These are phyloP conservation scores for Vigna hirtella DNA, from an alignment of 306 rosid genomes.

Conservation along the genomic window DNA sequence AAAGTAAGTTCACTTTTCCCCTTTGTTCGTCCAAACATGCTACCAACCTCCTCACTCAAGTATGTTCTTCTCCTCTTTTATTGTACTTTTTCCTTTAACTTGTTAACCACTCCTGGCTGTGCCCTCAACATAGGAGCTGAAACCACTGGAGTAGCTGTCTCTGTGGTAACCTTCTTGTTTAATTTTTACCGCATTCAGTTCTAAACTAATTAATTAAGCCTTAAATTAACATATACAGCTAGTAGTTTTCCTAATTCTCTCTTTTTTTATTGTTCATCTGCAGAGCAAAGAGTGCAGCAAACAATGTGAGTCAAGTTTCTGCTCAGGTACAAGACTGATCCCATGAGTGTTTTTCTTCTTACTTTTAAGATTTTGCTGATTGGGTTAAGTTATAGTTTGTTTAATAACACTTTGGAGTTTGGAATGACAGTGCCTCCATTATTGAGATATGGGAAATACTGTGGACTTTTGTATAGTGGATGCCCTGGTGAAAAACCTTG, in stretches of 20 bases:
- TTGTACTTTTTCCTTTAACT: slow-evolving; percentile 38
- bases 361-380: background rate
- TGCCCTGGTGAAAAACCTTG: slow-evolving; percentile 96
- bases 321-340: slow-evolving; percentile 64
- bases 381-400: background rate
- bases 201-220: background rate
- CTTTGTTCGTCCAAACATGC: slow-evolving; percentile 44
- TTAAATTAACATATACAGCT: no score
- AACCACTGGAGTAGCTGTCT: slow-evolving; percentile 62
- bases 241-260: background rate
- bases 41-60: slow-evolving; percentile 43
- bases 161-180: slow-evolving; percentile 56
- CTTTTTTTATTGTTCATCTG: background rate
- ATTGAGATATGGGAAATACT: slow-evolving; percentile 90
- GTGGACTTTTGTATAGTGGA: slow-evolving; percentile 90
- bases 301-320: slow-evolving; percentile 88
- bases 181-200: background rate
- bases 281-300: slow-evolving; percentile 90
- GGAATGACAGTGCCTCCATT: slow-evolving; percentile 76
- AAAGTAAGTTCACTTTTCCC: slow-evolving; percentile 20
- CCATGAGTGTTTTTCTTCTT: background rate
- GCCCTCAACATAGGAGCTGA: slow-evolving; percentile 85
- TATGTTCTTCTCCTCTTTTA: slow-evolving; percentile 35
- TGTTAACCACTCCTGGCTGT: slow-evolving; percentile 37
- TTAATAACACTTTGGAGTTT: background rate